Conservation (phyloP, 345 rosid genomes). For the Salix arbutifolia region DNA sequence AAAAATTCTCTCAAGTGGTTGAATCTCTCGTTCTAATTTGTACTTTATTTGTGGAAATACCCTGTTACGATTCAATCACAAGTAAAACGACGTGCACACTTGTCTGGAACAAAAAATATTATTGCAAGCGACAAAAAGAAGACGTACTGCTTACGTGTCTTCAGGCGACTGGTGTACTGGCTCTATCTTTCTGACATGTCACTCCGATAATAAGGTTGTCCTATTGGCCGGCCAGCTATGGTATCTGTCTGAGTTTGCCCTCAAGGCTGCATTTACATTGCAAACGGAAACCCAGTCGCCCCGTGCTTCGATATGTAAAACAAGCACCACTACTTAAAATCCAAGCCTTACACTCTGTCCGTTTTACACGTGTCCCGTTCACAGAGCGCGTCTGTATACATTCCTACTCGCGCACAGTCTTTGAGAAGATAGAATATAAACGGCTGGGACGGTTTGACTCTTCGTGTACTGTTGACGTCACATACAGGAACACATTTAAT, state of each 20-base stretch:
- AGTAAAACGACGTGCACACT: background rate
- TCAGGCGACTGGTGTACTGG: background rate
- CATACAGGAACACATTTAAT: background rate
- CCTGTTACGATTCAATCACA: background rate
- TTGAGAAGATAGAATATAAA: background rate
- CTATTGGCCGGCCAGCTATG: background rate
- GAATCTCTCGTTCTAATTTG: no score
- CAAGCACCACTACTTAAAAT: background rate
- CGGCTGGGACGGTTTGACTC: slow-evolving; percentile 20
- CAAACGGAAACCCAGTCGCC: no score
- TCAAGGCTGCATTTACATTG: background rate
- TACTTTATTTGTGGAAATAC: no score
- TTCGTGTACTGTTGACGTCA: slow-evolving; percentile 6
- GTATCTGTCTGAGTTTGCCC: background rate
- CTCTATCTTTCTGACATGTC: background rate
- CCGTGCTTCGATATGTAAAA: background rate
- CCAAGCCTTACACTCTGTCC: background rate
- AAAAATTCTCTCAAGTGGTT: no score
- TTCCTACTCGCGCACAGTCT: background rate
- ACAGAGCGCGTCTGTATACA: background rate
- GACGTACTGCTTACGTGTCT: background rate
- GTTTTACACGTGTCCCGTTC: background rate
- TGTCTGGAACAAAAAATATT: background rate
- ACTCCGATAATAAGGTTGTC: background rate
- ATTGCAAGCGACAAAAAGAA: background rate